Conservation (phyloP, 2,329 filamentous ascomycete species). For the Didymosphaeria variabile region DNA sequence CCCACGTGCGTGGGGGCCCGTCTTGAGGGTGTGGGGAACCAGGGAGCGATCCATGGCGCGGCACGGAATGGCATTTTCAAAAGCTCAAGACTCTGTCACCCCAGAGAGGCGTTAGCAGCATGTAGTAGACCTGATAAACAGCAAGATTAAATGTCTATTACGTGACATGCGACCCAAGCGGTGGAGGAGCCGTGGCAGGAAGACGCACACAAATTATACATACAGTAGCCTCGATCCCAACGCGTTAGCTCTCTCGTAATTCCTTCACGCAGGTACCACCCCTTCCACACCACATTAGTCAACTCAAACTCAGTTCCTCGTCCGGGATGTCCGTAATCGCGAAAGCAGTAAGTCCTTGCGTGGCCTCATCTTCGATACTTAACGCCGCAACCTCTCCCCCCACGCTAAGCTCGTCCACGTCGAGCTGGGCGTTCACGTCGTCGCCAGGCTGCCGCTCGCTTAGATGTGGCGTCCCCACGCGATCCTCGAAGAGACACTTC, state of each 20-base stretch:
- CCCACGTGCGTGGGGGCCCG: constrained; percentile 9
- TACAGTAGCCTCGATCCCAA: neutral
- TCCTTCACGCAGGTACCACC: neutral
- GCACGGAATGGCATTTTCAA: neutral
- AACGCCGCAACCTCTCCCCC: constrained; percentile 17
- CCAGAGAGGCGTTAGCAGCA: neutral
- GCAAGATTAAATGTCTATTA: neutral
- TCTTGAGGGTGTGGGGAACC: constrained; percentile 6
- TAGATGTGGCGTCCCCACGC: constrained; percentile 33
- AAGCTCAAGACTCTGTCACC: neutral
- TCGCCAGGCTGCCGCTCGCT: constrained; percentile 33
- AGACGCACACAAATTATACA: neutral
- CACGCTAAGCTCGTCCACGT: constrained; percentile 21
- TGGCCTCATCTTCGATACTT: neutral
- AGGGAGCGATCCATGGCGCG: neutral
- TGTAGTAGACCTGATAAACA: neutral
- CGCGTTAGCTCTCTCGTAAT: neutral
- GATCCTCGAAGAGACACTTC: constrained; percentile 26
- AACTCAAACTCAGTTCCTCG: neutral
- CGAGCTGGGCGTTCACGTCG: constrained; percentile 18
- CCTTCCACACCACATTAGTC: constrained; percentile 1
- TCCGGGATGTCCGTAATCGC: constrained; percentile 4
- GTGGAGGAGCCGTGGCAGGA: too few species aligned
- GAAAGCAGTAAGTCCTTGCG: neutral
- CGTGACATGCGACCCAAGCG: neutral